Evolutionary conservation across 192 early-diverging fungal genomes (phyloP), one percentile per base, ranked within the genome.

Genomic region (Coemansia sp.): DNA sequence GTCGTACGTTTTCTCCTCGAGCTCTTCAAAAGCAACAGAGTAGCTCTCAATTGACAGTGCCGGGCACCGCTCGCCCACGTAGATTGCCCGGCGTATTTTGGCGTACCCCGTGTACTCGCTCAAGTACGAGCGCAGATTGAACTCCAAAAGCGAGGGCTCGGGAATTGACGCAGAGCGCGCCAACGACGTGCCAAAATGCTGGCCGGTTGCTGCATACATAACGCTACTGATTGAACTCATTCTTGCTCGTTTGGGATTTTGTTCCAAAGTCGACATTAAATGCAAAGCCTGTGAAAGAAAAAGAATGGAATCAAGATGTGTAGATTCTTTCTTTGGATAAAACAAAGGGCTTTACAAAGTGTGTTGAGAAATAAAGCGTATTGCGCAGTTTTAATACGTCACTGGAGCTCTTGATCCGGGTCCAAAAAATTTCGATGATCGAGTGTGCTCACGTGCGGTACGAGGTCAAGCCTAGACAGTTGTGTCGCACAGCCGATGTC

Each of bases 41-140:
- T 74, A 73, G 54, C 64, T 52, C 21, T 58, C 68, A 6, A 37
- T 39, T 11, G 68, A 29, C 9, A 80, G 49, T 11, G 56, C 54
- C 0, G 52, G 57, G 49, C 70, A 80, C 11, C 53, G 60, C 59
- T 74, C 62, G 12, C 60, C 72, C 22, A 67, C 41, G 22, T 59
- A 64, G 6, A 70, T 59, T 21, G 72, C 77, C 8, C 72, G 64
- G 23, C 55, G 60, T 12, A 75, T 62, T 48, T 75, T 75, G 1
- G 55, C 59, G 27, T 32, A 41, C 1, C 69, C 65, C 17, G 57
- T 60, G 66, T 81, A 81, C 23, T 62, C 65, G n/a, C 47, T 51
- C 55, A 81, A 24, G 32, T 75, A 81, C 48, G 63, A 37, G 27
- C 11, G 17, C 8, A 81, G 23, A 7, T 47, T 32, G 39, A 81